Percentiles rank a stretch among this genome's conserved stretches.
Conservation (phyloP, 148 eudicot species). For the Persicaria tinctoria region DNA sequence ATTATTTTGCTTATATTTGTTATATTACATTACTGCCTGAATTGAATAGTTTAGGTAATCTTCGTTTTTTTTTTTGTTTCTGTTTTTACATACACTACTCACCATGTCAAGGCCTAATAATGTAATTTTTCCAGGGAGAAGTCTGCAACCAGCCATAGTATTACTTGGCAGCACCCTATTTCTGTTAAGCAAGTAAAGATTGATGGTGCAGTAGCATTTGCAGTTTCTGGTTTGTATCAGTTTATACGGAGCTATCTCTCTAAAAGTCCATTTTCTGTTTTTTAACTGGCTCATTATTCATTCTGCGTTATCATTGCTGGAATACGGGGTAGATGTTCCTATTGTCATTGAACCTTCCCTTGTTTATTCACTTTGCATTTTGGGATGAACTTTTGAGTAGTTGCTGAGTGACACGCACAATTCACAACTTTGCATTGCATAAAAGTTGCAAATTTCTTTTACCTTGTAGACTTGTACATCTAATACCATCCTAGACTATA, state of each 20-base stretch:
- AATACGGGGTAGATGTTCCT: background rate
- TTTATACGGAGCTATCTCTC: background rate
- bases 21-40: background rate
- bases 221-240: constrained; percentile 60
- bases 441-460: background rate
- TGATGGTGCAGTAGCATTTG: constrained; percentile 76
- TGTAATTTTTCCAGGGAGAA: constrained; percentile 46
- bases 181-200: constrained; percentile 59
- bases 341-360: background rate
- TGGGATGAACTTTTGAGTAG: background rate
- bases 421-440: background rate
- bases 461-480: background rate
- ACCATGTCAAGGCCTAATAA: constrained; percentile 1
- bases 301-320: background rate
- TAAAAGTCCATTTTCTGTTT: background rate
- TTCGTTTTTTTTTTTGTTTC: background rate
- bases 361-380: background rate
- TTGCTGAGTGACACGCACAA: background rate
- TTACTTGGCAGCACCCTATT: constrained; percentile 64
- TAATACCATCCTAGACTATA: background rate
- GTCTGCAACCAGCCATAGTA: constrained; percentile 84
- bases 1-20: background rate
- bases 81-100: background rate
- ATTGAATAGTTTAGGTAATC: background rate
- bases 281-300: background rate